A percentile compares a stretch with the other conserved stretches of the same genome.
Conservation (phyloP, 306 rosid species). For the Pterocarpus santalinus region DNA sequence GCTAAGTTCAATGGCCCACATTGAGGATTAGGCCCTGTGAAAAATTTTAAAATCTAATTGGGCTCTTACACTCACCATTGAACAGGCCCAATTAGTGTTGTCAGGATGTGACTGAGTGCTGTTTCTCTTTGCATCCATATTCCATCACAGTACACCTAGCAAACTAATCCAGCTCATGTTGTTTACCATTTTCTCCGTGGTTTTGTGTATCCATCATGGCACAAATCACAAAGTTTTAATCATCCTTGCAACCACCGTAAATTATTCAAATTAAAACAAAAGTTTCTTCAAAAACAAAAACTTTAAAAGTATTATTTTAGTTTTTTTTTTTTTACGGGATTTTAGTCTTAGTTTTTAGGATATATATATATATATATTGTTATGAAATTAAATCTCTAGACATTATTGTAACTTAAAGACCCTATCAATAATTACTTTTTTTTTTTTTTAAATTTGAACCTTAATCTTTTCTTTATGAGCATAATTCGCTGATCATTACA, state of each 20-base stretch:
- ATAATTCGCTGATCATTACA: no score
- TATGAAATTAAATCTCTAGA: no score
- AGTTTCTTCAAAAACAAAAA: no score
- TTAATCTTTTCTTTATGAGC: no score
- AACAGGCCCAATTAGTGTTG: conserved; percentile 40
- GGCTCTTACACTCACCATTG: conserved; percentile 15
- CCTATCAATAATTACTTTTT: no score
- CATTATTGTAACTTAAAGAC: not conserved
- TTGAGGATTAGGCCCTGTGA: conserved; percentile 2
- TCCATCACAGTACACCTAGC: conserved; percentile 8
- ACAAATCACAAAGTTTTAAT: not conserved
- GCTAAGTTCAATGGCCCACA: conserved; percentile 7
- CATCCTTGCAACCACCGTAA: no score
- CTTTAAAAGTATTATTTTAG: no score
- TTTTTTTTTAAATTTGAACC: no score
- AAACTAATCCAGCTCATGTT: conserved; percentile 10
- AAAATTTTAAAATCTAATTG: conserved; percentile 10
- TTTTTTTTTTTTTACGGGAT: no score
- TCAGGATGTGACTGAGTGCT: conserved; percentile 41
- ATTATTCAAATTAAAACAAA: no score
- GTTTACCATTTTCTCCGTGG: not conserved
- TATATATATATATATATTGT: no score
- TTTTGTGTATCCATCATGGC: not conserved
- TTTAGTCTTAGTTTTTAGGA: no score
- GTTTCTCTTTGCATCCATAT: conserved; percentile 1